Evolutionary conservation across 202 grass and related monocot species (phyloP).

Genomic region (Carex sylvatica): DNA sequence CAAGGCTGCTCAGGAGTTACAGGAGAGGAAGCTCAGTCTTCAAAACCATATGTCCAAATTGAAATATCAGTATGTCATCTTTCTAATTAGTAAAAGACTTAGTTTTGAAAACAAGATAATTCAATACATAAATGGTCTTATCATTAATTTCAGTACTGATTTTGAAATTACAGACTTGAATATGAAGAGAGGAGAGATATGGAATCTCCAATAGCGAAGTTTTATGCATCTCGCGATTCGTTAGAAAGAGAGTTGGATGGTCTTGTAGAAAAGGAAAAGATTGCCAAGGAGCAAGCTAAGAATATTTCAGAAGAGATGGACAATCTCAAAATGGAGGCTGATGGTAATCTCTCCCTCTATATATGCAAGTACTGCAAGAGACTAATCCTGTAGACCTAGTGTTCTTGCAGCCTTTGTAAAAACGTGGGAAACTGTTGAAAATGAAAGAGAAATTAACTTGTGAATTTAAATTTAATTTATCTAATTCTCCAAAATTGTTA

Average conservation of each 20-base stretch:
- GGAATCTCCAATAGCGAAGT: conserved; percentile 67
- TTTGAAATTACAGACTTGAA: conserved; percentile 58
- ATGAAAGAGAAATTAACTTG: not conserved
- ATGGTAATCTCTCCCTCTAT: conserved; percentile 45
- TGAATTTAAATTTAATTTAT: not conserved
- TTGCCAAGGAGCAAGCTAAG: conserved; percentile 56
- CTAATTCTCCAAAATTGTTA: not conserved
- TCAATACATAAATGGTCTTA: not conserved
- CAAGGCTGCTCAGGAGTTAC: conserved; percentile 74
- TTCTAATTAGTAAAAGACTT: conserved; percentile 18
- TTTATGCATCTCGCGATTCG: conserved; percentile 52
- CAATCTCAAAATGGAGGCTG: conserved; percentile 68
- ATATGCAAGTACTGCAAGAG: not conserved
- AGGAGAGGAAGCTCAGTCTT: conserved; percentile 76
- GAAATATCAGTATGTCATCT: conserved; percentile 91
- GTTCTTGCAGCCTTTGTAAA: not conserved
- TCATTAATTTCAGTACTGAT: conserved; percentile 1
- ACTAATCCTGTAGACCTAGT: not conserved
- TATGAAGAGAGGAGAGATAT: conserved; percentile 96
- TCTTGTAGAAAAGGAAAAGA: conserved; percentile 68
- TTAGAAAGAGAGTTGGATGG: conserved; percentile 78
- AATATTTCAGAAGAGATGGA: conserved; percentile 77
- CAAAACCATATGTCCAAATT: conserved; percentile 96
- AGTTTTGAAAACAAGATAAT: conserved; percentile 1
- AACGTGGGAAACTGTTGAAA: not conserved